Evolutionary conservation across 495 filamentous ascomycete species (phyloP).

Genomic region (Symbiotaphrina buchneri): DNA sequence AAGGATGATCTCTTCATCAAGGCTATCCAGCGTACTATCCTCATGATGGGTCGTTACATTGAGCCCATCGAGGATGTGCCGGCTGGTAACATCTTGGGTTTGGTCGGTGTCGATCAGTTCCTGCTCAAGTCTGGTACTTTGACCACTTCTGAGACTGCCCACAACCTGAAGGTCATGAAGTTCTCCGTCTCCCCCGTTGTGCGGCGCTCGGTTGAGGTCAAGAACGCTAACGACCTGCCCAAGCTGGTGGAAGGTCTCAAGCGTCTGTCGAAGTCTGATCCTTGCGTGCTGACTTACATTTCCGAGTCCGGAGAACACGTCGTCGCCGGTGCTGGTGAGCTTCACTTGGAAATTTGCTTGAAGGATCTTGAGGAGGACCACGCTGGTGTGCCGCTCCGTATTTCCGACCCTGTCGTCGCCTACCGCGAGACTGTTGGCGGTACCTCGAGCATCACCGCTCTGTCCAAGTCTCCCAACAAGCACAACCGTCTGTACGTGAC

Average conservation of each 20-base stretch:
- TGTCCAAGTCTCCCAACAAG: constrained; percentile 99
- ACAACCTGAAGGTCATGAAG: constrained; percentile 99
- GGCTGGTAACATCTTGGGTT: constrained; percentile 95
- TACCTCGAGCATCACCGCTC: constrained; percentile 75
- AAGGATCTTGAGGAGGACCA: constrained; percentile 99
- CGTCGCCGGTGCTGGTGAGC: constrained; percentile 96
- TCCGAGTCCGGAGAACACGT: constrained; percentile 90
- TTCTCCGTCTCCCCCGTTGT: constrained; percentile 99
- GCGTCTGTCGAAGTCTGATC: constrained; percentile 99
- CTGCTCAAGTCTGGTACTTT: constrained; percentile 99
- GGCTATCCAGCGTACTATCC: constrained; percentile 97
- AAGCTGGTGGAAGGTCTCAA: constrained; percentile 99
- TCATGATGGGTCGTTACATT: constrained; percentile 99
- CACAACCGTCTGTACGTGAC: constrained; percentile 98
- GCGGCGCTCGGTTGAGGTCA: constrained; percentile 95
- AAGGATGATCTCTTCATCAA: constrained; percentile 99
- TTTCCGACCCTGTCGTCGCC: constrained; percentile 91
- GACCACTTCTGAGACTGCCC: constrained; percentile 87
- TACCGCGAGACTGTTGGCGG: constrained; percentile 88
- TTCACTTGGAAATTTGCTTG: constrained; percentile 98
- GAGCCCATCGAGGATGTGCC: constrained; percentile 99
- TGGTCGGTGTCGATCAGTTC: constrained; percentile 99
- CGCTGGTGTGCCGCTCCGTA: constrained; percentile 85
- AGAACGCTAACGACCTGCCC: constrained; percentile 98
- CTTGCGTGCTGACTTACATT: constrained; percentile 83